Evolutionary conservation across 192 early-diverging fungal genomes (phyloP), one percentile per base, ranked within the genome.

Genomic region (Gryganskiella cystojenkinii): DNA sequence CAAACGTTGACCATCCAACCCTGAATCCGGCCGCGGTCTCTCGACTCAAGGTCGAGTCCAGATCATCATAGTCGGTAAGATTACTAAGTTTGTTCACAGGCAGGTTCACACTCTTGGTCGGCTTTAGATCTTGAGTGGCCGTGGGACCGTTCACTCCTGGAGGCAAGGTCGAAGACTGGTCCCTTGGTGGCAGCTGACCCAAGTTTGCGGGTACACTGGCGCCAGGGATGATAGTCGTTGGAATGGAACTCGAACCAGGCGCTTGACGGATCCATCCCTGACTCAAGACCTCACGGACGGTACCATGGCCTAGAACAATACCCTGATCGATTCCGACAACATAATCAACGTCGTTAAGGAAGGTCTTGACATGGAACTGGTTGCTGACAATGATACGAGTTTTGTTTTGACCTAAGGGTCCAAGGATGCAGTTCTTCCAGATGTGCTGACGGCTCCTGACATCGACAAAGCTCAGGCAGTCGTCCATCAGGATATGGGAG

Each of bases 381-480:
- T 78, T 78, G 2, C 60, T 58, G 22, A 78, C 74, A 5, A 78
- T 27, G 30, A 78, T 78, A 2, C 74, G 50, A 2, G 74, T 78
- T 27, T 78, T 78, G 43, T 69, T 69, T 7, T 78, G 40, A 24
- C 19, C 33, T 40, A 78, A 44, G 14, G 74, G 74, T 17, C 74
- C 74, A 14, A 78, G 40, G 2, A 78, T 4, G 27, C 74, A 78
- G 56, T 78, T 78, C 43, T 69, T 78, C 74, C 74, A 78, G 35
- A 78, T 78, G 22, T 55, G 68, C 0, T 68, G 54, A 11, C 74
- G 74, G 20, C 74, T 78, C 67, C 64, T 78, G 40, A 78, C 91
- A 80, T 99, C 97, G 0, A 98, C 97, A 31, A 96, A 96, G 19
- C 92, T 94, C 50, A 97, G 80, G 30, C 90, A 90, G 79, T 95